Evolutionary conservation across 2,329 filamentous ascomycete species (phyloP).

Genomic region (Aspergillus chevalieri): DNA sequence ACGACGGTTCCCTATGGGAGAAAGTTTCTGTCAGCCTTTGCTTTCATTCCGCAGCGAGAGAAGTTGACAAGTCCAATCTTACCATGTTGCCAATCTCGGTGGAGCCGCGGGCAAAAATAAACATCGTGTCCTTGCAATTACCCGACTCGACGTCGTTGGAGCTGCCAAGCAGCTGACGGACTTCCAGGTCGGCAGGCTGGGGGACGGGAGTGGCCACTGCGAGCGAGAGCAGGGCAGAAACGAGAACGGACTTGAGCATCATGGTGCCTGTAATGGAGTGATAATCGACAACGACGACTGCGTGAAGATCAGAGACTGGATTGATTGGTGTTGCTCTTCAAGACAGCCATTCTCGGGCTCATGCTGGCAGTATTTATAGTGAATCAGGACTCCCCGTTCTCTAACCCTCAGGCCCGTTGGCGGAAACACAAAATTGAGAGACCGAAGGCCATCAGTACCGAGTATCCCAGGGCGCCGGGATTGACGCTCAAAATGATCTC

Average conservation of each 20-base stretch:
- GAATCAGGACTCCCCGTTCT: too few relatives aligned
- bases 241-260: slow-evolving; percentile 9
- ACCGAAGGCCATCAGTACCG: too few relatives aligned
- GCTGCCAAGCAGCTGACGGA: slow-evolving; percentile 11
- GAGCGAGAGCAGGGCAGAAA: slow-evolving; percentile 9
- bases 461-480: too few relatives aligned
- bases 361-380: background rate
- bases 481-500: too few relatives aligned
- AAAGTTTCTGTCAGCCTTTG: background rate
- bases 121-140: slow-evolving; percentile 31
- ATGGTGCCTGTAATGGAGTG: slow-evolving; percentile 5
- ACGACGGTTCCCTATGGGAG: slow-evolving; percentile 21
- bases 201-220: slow-evolving; percentile 11
- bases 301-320: too few relatives aligned
- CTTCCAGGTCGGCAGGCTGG: slow-evolving; percentile 1
- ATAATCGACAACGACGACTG: background rate
- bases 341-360: background rate
- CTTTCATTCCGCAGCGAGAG: background rate
- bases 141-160: slow-evolving; percentile 34
- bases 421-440: too few relatives aligned
- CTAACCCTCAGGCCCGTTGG: too few relatives aligned
- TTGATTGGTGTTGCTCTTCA: background rate
- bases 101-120: slow-evolving; percentile 38
- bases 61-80: background rate
- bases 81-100: slow-evolving; percentile 38